Evolutionary conservation across 306 rosid genomes (phyloP).

Genomic region (Corylus americana): DNA sequence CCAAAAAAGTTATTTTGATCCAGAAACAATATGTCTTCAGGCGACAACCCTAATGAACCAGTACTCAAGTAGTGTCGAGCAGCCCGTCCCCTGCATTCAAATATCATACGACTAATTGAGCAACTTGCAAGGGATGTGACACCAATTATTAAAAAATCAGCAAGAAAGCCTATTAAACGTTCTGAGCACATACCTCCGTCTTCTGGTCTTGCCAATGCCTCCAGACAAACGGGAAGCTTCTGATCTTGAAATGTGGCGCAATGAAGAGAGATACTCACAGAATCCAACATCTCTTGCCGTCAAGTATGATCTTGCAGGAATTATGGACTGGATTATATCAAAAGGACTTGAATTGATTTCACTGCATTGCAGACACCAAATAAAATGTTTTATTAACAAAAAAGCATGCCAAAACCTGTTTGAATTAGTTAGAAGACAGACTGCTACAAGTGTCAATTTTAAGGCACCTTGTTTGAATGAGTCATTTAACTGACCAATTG

Average conservation of each 20-base stretch:
- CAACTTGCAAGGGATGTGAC: slow-evolving; percentile 18
- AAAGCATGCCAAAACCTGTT: background rate
- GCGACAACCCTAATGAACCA: slow-evolving; percentile 50
- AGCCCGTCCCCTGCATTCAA: slow-evolving; percentile 52
- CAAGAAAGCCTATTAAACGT: slow-evolving; percentile 13
- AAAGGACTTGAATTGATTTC: slow-evolving; percentile 44
- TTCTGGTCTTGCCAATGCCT: slow-evolving; percentile 40
- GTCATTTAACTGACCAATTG: background rate
- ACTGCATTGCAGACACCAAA: slow-evolving; percentile 40
- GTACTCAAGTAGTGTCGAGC: slow-evolving; percentile 72
- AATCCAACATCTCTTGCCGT: slow-evolving; percentile 49
- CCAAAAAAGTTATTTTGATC: slow-evolving; percentile 47
- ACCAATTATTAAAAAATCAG: slow-evolving; percentile 6
- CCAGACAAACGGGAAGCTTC: slow-evolving; percentile 64
- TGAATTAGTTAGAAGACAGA: background rate
- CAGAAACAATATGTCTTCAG: slow-evolving; percentile 63
- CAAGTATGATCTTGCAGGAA: slow-evolving; percentile 54
- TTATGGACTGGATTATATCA: slow-evolving; percentile 46
- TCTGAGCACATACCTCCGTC: slow-evolving; percentile 54
- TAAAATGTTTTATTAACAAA: slow-evolving; percentile 5
- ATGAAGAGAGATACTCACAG: slow-evolving; percentile 68
- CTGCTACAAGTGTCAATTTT: background rate
- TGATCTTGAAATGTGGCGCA: slow-evolving; percentile 68
- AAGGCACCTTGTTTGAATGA: background rate
- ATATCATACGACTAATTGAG: slow-evolving; percentile 27